phyloP scores from a whole-genome alignment of 2,329 filamentous ascomycete species.

The Sporothrix variecibatus region DNA sequence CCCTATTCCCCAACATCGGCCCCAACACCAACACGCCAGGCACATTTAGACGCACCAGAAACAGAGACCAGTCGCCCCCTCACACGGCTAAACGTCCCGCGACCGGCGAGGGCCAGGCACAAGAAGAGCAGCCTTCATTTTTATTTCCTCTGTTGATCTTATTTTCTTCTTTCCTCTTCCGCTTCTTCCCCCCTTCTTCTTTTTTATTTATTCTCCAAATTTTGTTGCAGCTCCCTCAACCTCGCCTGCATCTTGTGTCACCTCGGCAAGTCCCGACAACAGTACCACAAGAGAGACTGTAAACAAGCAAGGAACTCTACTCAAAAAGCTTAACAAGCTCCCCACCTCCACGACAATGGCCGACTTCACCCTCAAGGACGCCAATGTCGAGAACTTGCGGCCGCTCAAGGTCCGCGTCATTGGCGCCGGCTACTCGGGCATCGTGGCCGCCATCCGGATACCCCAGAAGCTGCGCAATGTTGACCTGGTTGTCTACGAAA shows the following conservation, averaged over 20 bases:
- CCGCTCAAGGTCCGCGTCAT: constrained; percentile 40
- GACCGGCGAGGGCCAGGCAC: neutral
- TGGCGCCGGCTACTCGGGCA: constrained; percentile 41
- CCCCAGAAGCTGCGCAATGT: constrained; percentile 40
- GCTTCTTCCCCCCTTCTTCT: neutral
- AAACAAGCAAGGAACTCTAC: neutral
- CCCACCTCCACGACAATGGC: neutral
- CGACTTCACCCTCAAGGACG: constrained; percentile 34
- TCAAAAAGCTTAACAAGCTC: neutral
- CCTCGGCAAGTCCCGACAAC: constrained; percentile 8
- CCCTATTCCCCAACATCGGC: constrained; percentile 5
- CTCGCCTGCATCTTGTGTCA: neutral
- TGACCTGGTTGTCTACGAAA: constrained; percentile 41
- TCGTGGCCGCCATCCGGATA: constrained; percentile 40
- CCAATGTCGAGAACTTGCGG: constrained; percentile 39
- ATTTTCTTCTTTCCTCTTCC: neutral
- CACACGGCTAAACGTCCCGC: constrained; percentile 14
- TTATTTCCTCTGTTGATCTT: neutral
- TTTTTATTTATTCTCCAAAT: neutral
- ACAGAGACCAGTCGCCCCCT: neutral
- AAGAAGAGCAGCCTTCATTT: neutral
- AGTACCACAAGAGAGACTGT: neutral
- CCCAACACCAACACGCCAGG: neutral
- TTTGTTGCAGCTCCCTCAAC: neutral
- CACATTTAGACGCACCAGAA: neutral